These are phyloP conservation scores for Marasmius fiardii DNA, from an alignment of 1,284 basidiomycete species.

Conservation along the genomic window DNA sequence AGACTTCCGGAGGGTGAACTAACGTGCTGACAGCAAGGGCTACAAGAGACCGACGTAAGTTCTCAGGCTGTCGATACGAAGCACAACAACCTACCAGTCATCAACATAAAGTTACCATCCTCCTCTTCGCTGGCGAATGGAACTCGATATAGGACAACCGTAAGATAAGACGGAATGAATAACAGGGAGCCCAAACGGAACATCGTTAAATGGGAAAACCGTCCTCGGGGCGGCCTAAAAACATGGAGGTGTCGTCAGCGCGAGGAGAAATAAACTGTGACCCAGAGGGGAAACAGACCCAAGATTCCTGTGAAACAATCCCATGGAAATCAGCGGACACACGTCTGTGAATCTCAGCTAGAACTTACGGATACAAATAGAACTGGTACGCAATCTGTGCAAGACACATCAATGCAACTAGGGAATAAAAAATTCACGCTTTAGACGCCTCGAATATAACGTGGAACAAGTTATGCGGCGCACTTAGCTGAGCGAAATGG, in stretches of 20 bases:
- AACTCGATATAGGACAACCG: conserved; percentile 63
- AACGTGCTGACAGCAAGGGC: conserved; percentile 73
- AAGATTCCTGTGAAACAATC: conserved; percentile 42
- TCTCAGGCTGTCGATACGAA: not conserved
- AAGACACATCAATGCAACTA: conserved; percentile 79
- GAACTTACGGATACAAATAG: conserved; percentile 77
- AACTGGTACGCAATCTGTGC: conserved; percentile 83
- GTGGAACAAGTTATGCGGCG: conserved; percentile 20
- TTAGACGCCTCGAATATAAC: conserved; percentile 4
- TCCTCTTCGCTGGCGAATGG: conserved; percentile 58
- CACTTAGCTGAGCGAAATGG: conserved; percentile 81
- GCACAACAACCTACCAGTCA: conserved; percentile 52
- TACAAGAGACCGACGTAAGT: conserved; percentile 21
- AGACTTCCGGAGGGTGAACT: conserved; percentile 27
- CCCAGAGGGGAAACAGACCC: conserved; percentile 35
- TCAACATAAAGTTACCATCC: conserved; percentile 65
- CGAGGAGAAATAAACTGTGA: not conserved
- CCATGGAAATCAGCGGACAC: conserved; percentile 20
- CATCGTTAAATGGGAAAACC: conserved; percentile 83
- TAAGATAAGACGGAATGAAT: conserved; percentile 77
- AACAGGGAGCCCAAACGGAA: conserved; percentile 75
- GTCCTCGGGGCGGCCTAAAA: conserved; percentile 44
- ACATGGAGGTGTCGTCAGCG: not conserved
- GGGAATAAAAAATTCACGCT: conserved; percentile 16
- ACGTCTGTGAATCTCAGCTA: conserved; percentile 12